Conservation (phyloP, 805 yeast genomes). For the Monosporozyma siamensis region DNA sequence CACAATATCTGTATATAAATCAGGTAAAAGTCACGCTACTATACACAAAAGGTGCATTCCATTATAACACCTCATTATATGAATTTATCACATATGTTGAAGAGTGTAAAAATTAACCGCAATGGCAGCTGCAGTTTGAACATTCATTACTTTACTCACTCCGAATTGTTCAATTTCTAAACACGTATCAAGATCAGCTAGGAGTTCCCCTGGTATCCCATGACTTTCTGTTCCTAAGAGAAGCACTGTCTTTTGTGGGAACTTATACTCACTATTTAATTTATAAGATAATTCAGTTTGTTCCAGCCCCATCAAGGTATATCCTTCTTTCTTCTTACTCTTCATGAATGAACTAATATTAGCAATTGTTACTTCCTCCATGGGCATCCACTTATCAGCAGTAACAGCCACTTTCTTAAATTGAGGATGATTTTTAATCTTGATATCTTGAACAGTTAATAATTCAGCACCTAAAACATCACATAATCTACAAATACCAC, state of each 20-base stretch:
- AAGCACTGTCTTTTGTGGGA: conserved; percentile 73
- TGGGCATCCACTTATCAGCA: conserved; percentile 94
- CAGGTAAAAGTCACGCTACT: no score
- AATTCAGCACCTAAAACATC: conserved; percentile 87
- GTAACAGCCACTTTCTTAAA: conserved; percentile 88
- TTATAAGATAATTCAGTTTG: conserved; percentile 86
- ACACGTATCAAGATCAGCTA: conserved; percentile 76
- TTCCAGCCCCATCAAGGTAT: conserved; percentile 80
- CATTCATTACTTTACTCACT: conserved; percentile 91
- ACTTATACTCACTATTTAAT: conserved; percentile 50
- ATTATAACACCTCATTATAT: no score
- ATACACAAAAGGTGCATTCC: no score
- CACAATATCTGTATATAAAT: no score
- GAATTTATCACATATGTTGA: no score
- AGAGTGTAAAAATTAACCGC: conserved; percentile 80
- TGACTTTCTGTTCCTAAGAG: conserved; percentile 80
- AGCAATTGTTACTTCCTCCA: conserved; percentile 57
- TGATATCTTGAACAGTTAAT: conserved; percentile 64
- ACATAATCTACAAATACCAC: conserved; percentile 87
- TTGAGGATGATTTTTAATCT: conserved; percentile 53
- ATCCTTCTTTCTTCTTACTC: conserved; percentile 62
- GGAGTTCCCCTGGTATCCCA: conserved; percentile 80
- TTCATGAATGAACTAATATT: conserved; percentile 49
- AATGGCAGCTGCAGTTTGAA: conserved; percentile 93
- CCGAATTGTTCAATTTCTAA: conserved; percentile 90